Conservation (phyloP, 1,284 basidiomycete species). For the Cystobasidium pallidum region DNA sequence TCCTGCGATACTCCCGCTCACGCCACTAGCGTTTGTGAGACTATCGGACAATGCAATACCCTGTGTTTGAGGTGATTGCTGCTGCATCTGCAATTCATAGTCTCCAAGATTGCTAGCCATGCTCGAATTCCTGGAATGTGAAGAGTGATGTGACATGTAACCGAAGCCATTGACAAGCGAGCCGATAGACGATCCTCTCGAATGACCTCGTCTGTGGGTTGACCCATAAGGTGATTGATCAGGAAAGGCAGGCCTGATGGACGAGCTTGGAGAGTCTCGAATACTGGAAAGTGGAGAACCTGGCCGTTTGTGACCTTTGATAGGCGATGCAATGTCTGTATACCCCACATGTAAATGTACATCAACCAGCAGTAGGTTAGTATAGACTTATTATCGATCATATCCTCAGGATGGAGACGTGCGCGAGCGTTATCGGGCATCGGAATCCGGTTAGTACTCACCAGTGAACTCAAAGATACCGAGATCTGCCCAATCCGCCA, state of each 20-base stretch:
- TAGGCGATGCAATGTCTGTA: slow-evolving; percentile 16
- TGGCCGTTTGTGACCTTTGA: slow-evolving; percentile 31
- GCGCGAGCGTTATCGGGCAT: too few species aligned
- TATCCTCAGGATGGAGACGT: too few species aligned
- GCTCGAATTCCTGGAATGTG: slow-evolving; percentile 38
- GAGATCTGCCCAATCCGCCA: slow-evolving; percentile 37
- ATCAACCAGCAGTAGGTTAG: neutral
- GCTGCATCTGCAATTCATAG: neutral
- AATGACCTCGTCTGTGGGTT: slow-evolving; percentile 27
- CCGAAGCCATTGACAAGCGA: slow-evolving; percentile 43
- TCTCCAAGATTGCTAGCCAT: slow-evolving; percentile 31
- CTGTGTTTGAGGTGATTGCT: slow-evolving; percentile 4
- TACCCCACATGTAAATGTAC: neutral
- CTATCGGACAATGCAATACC: slow-evolving; percentile 2
- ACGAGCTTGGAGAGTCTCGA: slow-evolving; percentile 24
- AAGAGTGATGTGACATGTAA: slow-evolving; percentile 23
- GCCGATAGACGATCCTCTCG: slow-evolving; percentile 31
- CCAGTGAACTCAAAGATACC: slow-evolving; percentile 43
- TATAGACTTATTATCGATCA: neutral
- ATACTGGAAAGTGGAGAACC: slow-evolving; percentile 38
- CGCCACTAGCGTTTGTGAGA: neutral
- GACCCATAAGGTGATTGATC: slow-evolving; percentile 7
- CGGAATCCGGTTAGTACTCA: too few species aligned
- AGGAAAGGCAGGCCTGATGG: slow-evolving; percentile 19
- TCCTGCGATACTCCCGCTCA: neutral